Conservation (phyloP, 768 basidiomycete species). For the Leccinum arenicola region DNA sequence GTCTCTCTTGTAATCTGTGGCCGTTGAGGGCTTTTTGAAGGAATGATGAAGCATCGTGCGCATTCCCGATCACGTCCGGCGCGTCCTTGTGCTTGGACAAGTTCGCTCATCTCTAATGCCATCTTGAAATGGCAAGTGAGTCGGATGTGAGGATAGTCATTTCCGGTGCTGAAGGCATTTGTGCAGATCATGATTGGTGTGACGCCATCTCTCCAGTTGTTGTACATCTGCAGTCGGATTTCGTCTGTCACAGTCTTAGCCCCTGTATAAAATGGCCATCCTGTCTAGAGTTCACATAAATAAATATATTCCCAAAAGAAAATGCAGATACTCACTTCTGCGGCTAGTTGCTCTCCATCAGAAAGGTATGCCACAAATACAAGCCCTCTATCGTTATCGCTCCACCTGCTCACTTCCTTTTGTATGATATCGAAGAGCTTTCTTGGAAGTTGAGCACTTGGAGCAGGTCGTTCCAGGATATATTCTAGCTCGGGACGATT, state of each 20-base stretch:
- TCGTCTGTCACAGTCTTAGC: not conserved
- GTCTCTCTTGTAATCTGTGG: not conserved
- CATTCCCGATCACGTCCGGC: not conserved
- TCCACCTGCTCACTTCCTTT: too few species aligned
- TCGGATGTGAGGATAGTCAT: not conserved
- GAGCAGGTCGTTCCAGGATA: not conserved
- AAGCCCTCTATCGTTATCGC: not conserved
- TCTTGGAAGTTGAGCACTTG: too few species aligned
- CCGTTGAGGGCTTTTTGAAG: not conserved
- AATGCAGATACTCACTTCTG: not conserved
- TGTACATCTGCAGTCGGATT: not conserved
- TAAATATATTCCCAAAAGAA: not conserved
- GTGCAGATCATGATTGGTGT: not conserved
- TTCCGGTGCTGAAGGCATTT: not conserved
- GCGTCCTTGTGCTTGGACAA: not conserved
- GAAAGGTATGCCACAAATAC: not conserved
- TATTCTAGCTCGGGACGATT: not conserved
- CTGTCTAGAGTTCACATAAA: not conserved
- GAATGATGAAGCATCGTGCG: not conserved
- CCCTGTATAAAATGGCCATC: not conserved
- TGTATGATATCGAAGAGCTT: too few species aligned
- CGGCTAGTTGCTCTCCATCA: not conserved
- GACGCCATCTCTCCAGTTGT: not conserved
- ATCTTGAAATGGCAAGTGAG: not conserved
- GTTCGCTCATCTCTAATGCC: not conserved